Conservation (phyloP, 1,284 basidiomycete genomes). For the Psilocybe mexicana region DNA sequence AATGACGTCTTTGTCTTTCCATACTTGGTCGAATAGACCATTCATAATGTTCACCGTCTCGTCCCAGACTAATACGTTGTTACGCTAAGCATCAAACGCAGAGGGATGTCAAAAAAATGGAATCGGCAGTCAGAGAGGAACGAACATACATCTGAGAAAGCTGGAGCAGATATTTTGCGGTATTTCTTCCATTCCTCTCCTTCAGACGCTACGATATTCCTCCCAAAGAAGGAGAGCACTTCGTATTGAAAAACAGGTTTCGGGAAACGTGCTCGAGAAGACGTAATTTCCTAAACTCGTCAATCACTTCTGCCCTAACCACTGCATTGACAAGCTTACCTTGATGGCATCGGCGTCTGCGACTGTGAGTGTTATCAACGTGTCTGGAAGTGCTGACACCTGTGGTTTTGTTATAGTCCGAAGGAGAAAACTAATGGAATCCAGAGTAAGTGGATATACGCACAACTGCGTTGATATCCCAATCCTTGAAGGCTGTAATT, state of each 20-base stretch:
- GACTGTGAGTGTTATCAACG: slow-evolving; percentile 24
- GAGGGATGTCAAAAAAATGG: slow-evolving; percentile 20
- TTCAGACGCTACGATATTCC: slow-evolving; percentile 58
- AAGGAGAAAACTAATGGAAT: background rate
- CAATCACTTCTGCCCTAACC: background rate
- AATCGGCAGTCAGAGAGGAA: background rate
- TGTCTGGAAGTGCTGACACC: slow-evolving; percentile 29
- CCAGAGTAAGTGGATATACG: background rate
- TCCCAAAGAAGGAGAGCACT: slow-evolving; percentile 38
- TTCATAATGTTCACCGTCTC: slow-evolving; percentile 46
- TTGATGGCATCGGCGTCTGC: slow-evolving; percentile 39
- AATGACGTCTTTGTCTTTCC: slow-evolving; percentile 34
- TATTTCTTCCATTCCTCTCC: slow-evolving; percentile 63
- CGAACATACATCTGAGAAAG: slow-evolving; percentile 38
- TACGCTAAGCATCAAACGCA: slow-evolving; percentile 33
- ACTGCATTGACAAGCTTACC: slow-evolving; percentile 21
- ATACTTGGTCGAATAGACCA: slow-evolving; percentile 42
- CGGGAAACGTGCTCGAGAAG: slow-evolving; percentile 36
- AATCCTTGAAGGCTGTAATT: slow-evolving; percentile 32
- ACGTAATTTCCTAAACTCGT: slow-evolving; percentile 33
- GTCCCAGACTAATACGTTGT: slow-evolving; percentile 60
- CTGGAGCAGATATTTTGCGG: slow-evolving; percentile 46
- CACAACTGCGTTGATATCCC: slow-evolving; percentile 34
- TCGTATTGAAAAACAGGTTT: slow-evolving; percentile 35
- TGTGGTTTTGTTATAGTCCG: slow-evolving; percentile 7